Base-by-base conservation (phyloP, 2,329 filamentous ascomycete genomes). In the Alternaria infectoria region DNA sequence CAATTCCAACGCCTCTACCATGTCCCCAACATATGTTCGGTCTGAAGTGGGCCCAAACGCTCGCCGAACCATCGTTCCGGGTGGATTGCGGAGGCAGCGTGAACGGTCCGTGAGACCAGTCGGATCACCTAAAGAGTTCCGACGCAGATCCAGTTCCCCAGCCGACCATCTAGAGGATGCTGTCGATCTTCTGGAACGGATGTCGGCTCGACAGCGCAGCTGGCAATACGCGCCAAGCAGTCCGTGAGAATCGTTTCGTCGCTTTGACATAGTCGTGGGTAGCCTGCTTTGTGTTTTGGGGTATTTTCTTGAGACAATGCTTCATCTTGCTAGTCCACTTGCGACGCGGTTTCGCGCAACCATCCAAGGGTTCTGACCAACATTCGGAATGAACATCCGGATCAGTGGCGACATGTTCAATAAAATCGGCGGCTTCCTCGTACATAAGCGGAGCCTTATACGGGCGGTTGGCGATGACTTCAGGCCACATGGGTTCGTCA, bases 211-310 rank as follows among this genome's bases (percentile, higher is more conserved):
- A 49, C 11, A 55, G n/a, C 2, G 43, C 28, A 43, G 32, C 44
- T 17, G 51, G 51, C 19, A 43, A 30, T n/a, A 62, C 30, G 49
- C 12, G 17, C n/a, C 59, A 57, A 45, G 56, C 26, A 10, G 45
- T 65, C 25, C 30, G 25, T 12, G 21, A 30, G 12, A 62, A 26
- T 21, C 52, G 19, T 28, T 56, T 62, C 9, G 51, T 56, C n/a
- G 58, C 50, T 30, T 56, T 52, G 32, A 50, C 25, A 36, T 55
- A 57, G 45, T 19, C 19, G 17, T 28, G 45, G 26, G n/a, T 45
- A 19, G 45, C 51, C 30, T 46, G 30, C 50, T 47, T 40, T 40
- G 28, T 36, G 19, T 52, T 52, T 11, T 40, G 21, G 21, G 30
- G 25, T 10, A 44, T 17, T 43, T 49, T 57, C 7, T 26, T 17